Conservation (phyloP, 2,329 filamentous ascomycete species). For the Exserohilum rostratum region DNA sequence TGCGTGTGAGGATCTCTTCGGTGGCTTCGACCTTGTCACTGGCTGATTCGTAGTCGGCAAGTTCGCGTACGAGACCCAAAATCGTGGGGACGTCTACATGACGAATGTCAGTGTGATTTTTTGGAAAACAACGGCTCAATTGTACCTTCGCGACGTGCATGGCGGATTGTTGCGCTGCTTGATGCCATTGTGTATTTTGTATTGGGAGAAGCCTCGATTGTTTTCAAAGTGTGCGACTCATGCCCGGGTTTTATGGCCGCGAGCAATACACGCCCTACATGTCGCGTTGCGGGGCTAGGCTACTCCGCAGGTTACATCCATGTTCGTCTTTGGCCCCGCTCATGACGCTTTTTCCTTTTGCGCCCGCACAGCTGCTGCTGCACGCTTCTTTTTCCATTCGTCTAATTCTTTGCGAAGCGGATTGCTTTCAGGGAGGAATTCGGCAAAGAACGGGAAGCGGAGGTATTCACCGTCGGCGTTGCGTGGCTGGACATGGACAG, state of each 20-base stretch:
- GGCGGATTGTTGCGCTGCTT: constrained; percentile 55
- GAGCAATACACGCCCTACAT: constrained; percentile 17
- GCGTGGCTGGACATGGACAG: constrained; percentile 15
- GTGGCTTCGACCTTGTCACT: constrained; percentile 78
- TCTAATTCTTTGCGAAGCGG: constrained; percentile 27
- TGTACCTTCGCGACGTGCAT: constrained; percentile 66
- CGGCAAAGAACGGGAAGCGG: constrained; percentile 33
- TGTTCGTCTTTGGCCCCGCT: constrained; percentile 6
- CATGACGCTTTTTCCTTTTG: constrained; percentile 2
- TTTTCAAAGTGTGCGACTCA: too few relatives aligned
- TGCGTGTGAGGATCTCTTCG: constrained; percentile 70
- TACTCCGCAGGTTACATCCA: neutral
- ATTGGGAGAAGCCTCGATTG: neutral
- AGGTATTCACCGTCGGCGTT: constrained; percentile 23
- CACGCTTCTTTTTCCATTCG: constrained; percentile 27
- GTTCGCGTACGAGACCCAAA: constrained; percentile 78
- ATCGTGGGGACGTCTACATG: constrained; percentile 78
- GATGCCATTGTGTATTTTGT: constrained; percentile 31
- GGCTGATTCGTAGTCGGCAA: constrained; percentile 87
- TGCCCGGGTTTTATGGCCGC: neutral
- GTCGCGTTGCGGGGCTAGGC: constrained; percentile 13
- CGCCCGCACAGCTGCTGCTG: constrained; percentile 8
- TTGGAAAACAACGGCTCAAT: neutral
- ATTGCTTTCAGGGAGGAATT: constrained; percentile 24
- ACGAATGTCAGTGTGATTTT: constrained; percentile 3